Evolutionary conservation across 148 eudicot species (phyloP), one percentile per base, ranked within the genome.

Genomic region (Gaultheria prostrata): DNA sequence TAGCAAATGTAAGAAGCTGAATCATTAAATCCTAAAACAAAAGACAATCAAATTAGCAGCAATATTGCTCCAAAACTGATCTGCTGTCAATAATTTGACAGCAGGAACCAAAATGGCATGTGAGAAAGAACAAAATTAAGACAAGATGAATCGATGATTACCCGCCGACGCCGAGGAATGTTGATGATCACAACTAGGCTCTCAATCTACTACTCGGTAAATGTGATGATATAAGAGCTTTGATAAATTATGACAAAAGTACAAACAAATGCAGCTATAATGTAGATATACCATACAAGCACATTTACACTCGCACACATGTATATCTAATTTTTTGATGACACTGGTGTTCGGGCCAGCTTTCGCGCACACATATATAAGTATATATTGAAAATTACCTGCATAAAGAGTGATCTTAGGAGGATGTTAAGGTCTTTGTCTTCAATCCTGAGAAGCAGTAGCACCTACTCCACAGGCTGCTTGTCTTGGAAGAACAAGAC

Each of bases 401-500:
- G 15, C 32, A 10, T 63, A 63, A 63, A 26, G 33, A 63, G 70
- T 83, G 83, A 78, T 70, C 32, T 84, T 57, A 24, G 81, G 59
- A 80, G 84, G 33, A 49, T 65, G 70, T 49, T 30, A 49, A 76
- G 73, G 75, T 32, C 78, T 80, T 57, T 20, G 56, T 21, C 77
- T 74, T 74, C n/a, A 10, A 74, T 45, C 77, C 53, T 74, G 77
- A 74, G 77, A 74, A 20, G 77, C 51, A 43, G 51, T 74, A 73
- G 77, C 77, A 43, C 21, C 32, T 57, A 7, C 73, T 57, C 80
- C 78, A 71, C 33, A 77, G 50, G 67, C 67, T 43, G 35, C 56
- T 63, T 88, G 87, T 80, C 84, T 75, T 74, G 87, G 70, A 80
- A 86, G 88, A 82, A 81, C 61, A 86, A 85, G 82, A 82, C 88